A percentile compares a stretch with the other conserved stretches of the same genome.
phyloP scores from a whole-genome alignment of 768 basidiomycete genomes.

The Sistotremastrum suecicum region DNA sequence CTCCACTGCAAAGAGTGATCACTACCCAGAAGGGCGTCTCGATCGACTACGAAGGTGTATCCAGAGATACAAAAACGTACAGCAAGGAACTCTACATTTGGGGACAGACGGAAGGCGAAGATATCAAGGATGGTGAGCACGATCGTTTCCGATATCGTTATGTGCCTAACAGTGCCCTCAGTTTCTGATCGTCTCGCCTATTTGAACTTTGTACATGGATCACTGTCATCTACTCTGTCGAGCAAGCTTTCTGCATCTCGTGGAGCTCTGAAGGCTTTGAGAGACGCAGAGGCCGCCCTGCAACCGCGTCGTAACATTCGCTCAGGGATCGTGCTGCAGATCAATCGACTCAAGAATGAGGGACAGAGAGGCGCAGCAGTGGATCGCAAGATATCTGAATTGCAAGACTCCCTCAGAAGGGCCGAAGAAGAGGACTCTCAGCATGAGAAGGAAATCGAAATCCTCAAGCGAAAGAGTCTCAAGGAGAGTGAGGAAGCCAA shows the following conservation, averaged over 20 bases:
- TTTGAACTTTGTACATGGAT: constrained; percentile 64
- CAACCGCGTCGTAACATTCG: constrained; percentile 50
- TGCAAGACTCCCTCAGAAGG: constrained; percentile 55
- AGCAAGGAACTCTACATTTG: constrained; percentile 80
- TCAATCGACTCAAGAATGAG: constrained; percentile 51
- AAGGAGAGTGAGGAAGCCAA: constrained; percentile 62
- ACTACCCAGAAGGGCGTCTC: constrained; percentile 67
- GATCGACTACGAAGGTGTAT: constrained; percentile 54
- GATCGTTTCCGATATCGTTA: constrained; percentile 1
- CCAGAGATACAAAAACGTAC: constrained; percentile 52
- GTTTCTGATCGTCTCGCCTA: constrained; percentile 75
- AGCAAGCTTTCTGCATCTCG: constrained; percentile 51
- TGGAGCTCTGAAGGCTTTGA: constrained; percentile 51
- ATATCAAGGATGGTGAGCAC: constrained; percentile 62
- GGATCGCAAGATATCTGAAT: constrained; percentile 55
- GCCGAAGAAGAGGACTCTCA: constrained; percentile 48
- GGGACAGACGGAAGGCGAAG: constrained; percentile 59
- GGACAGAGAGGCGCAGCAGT: constrained; percentile 34
- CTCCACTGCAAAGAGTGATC: constrained; percentile 64
- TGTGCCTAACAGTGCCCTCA: constrained; percentile 14
- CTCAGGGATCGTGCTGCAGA: constrained; percentile 40
- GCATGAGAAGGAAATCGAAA: constrained; percentile 54
- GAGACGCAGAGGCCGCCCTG: constrained; percentile 52
- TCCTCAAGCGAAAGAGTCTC: constrained; percentile 64
- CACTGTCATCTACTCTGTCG: constrained; percentile 47